phyloP scores from a whole-genome alignment of 768 basidiomycete species.

The Plicaturopsis crispa region DNA sequence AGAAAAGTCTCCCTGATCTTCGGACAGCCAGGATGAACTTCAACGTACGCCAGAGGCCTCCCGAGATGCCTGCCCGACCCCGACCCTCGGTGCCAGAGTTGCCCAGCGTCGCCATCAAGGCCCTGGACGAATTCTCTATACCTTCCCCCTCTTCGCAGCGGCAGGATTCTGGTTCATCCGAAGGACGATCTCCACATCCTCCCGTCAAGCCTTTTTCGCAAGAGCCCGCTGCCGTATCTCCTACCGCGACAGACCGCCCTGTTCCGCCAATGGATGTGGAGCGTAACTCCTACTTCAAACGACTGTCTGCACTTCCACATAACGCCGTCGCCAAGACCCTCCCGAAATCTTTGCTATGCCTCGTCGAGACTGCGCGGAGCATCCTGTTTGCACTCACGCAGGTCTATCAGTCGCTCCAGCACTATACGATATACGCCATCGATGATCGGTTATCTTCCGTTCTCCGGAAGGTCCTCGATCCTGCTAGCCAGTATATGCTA shows the following conservation, averaged over 20 bases:
- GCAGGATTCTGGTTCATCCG: slow-evolving; percentile 40
- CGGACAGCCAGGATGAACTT: slow-evolving; percentile 41
- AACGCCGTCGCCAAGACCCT: slow-evolving; percentile 56
- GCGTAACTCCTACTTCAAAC: slow-evolving; percentile 88
- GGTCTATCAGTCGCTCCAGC: slow-evolving; percentile 81
- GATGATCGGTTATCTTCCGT: slow-evolving; percentile 79
- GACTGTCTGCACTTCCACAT: slow-evolving; percentile 72
- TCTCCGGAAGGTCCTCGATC: slow-evolving; percentile 78
- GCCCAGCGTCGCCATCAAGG: not conserved
- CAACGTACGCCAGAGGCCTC: slow-evolving; percentile 16
- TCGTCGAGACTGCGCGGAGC: slow-evolving; percentile 86
- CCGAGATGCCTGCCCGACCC: slow-evolving; percentile 13
- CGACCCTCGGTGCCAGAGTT: slow-evolving; percentile 2
- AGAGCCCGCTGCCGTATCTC: slow-evolving; percentile 25
- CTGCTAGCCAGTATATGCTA: slow-evolving; percentile 74
- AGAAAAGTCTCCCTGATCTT: slow-evolving; percentile 87
- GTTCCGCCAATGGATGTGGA: slow-evolving; percentile 66
- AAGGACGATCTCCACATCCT: slow-evolving; percentile 9
- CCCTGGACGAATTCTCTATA: slow-evolving; percentile 24
- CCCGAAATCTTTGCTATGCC: slow-evolving; percentile 56
- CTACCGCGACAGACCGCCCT: slow-evolving; percentile 29
- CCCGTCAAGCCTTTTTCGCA: slow-evolving; percentile 17
- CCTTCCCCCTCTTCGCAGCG: slow-evolving; percentile 32
- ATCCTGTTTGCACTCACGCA: slow-evolving; percentile 90
- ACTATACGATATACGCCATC: slow-evolving; percentile 77